Conservation (phyloP, 2,329 filamentous ascomycete species). For the Coniochaeta sp. region DNA sequence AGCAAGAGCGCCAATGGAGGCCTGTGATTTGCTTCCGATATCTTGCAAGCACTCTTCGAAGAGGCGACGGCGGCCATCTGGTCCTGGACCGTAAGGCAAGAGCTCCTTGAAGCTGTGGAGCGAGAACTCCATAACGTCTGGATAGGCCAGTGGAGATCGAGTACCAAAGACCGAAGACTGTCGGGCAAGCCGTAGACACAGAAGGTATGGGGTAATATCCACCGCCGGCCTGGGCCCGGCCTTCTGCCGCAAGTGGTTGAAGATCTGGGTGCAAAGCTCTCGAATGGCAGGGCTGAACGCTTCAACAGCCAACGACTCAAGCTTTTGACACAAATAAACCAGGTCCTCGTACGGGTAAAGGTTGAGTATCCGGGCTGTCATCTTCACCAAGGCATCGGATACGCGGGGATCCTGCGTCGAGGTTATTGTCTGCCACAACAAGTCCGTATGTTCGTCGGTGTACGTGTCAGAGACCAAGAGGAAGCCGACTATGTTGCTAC, state of each 20-base stretch:
- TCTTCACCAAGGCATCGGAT: constrained; percentile 69
- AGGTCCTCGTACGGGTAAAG: constrained; percentile 43
- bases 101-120: constrained; percentile 54
- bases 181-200: constrained; percentile 61
- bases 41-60: constrained; percentile 62
- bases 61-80: constrained; percentile 51
- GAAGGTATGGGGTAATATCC: constrained; percentile 28
- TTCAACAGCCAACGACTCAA: constrained; percentile 56
- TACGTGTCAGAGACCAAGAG: constrained; percentile 74
- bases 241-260: constrained; percentile 32
- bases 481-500: constrained; percentile 80
- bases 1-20: constrained; percentile 67
- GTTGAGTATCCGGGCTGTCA: constrained; percentile 45
- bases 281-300: constrained; percentile 56
- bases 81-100: constrained; percentile 46
- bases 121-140: constrained; percentile 58
- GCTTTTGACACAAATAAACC: constrained; percentile 64
- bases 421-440: constrained; percentile 76
- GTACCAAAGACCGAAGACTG: constrained; percentile 56
- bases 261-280: constrained; percentile 51
- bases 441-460: constrained; percentile 63
- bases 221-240: neutral
- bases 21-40: constrained; percentile 54
- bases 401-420: constrained; percentile 78
- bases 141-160: constrained; percentile 48